Evolutionary conservation across 345 rosid species (phyloP).

Genomic region (Citrus hindsii): DNA sequence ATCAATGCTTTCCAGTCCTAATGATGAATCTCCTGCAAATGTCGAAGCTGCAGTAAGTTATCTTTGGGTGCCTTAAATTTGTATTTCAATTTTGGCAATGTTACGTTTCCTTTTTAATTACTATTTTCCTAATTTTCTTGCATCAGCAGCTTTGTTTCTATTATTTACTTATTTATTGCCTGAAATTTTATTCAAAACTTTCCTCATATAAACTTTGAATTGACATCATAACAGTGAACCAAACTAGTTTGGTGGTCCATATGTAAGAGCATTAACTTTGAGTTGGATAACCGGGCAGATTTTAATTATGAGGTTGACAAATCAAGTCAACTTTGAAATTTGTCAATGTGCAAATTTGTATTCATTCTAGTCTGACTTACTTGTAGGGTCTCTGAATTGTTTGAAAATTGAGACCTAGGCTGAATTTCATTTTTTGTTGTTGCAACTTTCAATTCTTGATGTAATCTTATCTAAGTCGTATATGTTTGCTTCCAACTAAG

Average conservation of each 20-base stretch:
- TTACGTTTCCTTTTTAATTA: neutral
- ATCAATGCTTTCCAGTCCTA: conserved; percentile 88
- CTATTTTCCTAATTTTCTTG: neutral
- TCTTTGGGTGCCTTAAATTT: neutral
- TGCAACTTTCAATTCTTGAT: neutral
- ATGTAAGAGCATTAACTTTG: neutral
- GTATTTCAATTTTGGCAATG: conserved; percentile 8
- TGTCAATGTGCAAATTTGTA: neutral
- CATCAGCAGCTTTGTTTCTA: neutral
- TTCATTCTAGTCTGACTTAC: neutral
- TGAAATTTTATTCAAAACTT: neutral
- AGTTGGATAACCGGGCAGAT: neutral
- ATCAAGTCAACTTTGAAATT: neutral
- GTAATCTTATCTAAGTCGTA: neutral
- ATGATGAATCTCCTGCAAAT: conserved; percentile 90
- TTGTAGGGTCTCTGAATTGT: neutral
- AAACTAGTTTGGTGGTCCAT: neutral
- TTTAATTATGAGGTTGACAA: neutral
- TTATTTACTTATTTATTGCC: neutral
- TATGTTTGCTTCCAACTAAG: neutral
- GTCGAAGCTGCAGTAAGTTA: conserved; percentile 85
- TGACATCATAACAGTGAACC: neutral
- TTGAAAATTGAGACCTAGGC: neutral
- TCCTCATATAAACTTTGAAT: neutral
- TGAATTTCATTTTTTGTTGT: neutral